These are phyloP conservation scores for Fusarium coicis DNA, from an alignment of 2,329 filamentous ascomycete genomes.

Conservation along the genomic window DNA sequence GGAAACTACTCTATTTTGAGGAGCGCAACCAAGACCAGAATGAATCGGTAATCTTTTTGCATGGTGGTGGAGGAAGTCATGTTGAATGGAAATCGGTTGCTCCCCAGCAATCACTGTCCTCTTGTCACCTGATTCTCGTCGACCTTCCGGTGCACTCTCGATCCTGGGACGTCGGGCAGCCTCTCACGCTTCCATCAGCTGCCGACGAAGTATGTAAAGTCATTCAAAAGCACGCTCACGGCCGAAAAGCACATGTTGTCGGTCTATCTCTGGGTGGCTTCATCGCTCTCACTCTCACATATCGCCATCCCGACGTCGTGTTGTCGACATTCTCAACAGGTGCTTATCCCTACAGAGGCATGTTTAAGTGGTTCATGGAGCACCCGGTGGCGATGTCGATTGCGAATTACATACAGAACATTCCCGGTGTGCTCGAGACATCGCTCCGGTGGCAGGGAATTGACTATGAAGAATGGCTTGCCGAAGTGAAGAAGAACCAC, in stretches of 20 bases:
- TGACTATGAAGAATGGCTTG: slow-evolving; percentile 20
- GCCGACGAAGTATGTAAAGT: slow-evolving; percentile 44
- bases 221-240: slow-evolving; percentile 49
- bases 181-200: neutral
- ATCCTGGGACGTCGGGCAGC: slow-evolving; percentile 1
- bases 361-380: slow-evolving; percentile 22
- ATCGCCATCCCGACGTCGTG: neutral
- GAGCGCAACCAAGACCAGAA: neutral
- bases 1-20: neutral
- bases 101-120: neutral
- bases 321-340: slow-evolving; percentile 17
- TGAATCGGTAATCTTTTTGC: slow-evolving; percentile 12
- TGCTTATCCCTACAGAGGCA: slow-evolving; percentile 7
- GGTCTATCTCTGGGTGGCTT: slow-evolving; percentile 49
- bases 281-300: slow-evolving; percentile 2
- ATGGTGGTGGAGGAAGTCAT: slow-evolving; percentile 12
- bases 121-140: slow-evolving; percentile 16
- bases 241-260: slow-evolving; percentile 52
- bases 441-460: slow-evolving; percentile 13
- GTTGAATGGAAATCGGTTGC: slow-evolving; percentile 14
- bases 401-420: neutral
- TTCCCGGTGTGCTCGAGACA: slow-evolving; percentile 3
- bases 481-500: slow-evolving; percentile 5
- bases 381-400: slow-evolving; percentile 8
- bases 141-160: slow-evolving; percentile 26